These are phyloP conservation scores for Trichoderma hamatum DNA, from an alignment of 2,329 filamentous ascomycete species.

Conservation along the genomic window DNA sequence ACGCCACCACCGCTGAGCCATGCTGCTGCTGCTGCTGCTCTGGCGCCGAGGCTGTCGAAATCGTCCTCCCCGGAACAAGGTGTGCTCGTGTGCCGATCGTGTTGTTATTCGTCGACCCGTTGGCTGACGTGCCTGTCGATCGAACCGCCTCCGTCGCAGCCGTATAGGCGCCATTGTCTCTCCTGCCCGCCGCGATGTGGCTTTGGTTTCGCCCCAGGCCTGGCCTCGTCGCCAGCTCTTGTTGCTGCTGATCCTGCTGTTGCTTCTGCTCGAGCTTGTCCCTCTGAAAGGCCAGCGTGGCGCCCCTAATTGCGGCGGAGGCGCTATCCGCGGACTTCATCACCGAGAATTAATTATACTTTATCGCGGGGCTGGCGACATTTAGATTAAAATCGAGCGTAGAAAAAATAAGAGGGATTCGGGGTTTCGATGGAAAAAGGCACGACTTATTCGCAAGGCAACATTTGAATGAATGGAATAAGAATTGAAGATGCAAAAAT, in stretches of 20 bases:
- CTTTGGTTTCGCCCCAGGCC: not conserved
- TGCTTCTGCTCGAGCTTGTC: constrained; percentile 29
- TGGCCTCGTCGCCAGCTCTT: not conserved
- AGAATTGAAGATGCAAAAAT: not conserved
- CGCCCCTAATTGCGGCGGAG: constrained; percentile 54
- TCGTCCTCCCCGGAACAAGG: not conserved
- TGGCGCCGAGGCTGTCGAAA: constrained; percentile 12
- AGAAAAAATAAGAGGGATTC: not conserved
- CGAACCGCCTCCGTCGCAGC: constrained; percentile 48
- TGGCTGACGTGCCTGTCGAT: not conserved
- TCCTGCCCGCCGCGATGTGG: not conserved
- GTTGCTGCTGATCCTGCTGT: not conserved
- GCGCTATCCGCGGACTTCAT: constrained; percentile 46
- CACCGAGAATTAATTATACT: constrained; percentile 31
- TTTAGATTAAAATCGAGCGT: constrained; percentile 19
- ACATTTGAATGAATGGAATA: not conserved
- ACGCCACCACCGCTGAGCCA: constrained; percentile 31
- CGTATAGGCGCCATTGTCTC: constrained; percentile 46
- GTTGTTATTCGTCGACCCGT: not conserved
- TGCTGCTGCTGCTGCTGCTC: constrained; percentile 38
- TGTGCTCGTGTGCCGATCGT: not conserved
- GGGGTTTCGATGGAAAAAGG: not conserved
- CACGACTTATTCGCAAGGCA: not conserved
- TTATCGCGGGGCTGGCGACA: constrained; percentile 28
- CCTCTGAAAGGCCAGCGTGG: constrained; percentile 57